A percentile compares a stretch with the other conserved stretches of the same genome.
Conservation (phyloP, 495 filamentous ascomycete species). For the Xylaria bambusicola region DNA sequence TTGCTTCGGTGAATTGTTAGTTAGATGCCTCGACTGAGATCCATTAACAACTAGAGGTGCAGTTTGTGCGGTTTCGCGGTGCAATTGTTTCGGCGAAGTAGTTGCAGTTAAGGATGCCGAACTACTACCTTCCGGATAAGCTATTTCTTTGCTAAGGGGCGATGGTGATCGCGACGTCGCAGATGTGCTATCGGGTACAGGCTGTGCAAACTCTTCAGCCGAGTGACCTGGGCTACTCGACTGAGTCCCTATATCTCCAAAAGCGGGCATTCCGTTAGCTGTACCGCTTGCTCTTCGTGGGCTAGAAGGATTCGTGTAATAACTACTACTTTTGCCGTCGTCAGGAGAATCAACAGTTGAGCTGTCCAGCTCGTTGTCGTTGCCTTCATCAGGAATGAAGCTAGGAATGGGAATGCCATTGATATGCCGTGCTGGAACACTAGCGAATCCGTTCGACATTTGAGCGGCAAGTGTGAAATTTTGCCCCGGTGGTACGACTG, state of each 20-base stretch:
- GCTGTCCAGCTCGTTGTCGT: constrained; percentile 37
- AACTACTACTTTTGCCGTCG: constrained; percentile 35
- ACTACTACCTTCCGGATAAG: constrained; percentile 44
- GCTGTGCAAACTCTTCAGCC: constrained; percentile 52
- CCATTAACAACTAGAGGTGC: constrained; percentile 51
- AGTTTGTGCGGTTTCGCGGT: constrained; percentile 38
- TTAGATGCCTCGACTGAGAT: constrained; percentile 34
- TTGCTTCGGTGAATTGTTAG: constrained; percentile 26
- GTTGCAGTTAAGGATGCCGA: constrained; percentile 39
- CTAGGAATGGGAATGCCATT: constrained; percentile 48
- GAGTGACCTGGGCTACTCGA: constrained; percentile 39
- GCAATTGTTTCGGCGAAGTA: constrained; percentile 32
- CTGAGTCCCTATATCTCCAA: constrained; percentile 44
- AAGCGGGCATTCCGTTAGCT: constrained; percentile 42
- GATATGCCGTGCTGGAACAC: constrained; percentile 39
- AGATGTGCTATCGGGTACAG: constrained; percentile 52
- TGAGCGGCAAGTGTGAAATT: constrained; percentile 29
- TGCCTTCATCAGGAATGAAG: constrained; percentile 50
- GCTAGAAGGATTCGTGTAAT: constrained; percentile 35
- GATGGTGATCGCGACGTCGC: constrained; percentile 58
- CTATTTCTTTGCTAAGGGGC: constrained; percentile 49
- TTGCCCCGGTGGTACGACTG: constrained; percentile 19
- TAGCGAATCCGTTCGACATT: constrained; percentile 31
- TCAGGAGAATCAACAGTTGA: constrained; percentile 40
- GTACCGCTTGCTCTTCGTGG: constrained; percentile 33